phyloP scores from a whole-genome alignment of 768 basidiomycete species.

The Boletus tomentosulus region DNA sequence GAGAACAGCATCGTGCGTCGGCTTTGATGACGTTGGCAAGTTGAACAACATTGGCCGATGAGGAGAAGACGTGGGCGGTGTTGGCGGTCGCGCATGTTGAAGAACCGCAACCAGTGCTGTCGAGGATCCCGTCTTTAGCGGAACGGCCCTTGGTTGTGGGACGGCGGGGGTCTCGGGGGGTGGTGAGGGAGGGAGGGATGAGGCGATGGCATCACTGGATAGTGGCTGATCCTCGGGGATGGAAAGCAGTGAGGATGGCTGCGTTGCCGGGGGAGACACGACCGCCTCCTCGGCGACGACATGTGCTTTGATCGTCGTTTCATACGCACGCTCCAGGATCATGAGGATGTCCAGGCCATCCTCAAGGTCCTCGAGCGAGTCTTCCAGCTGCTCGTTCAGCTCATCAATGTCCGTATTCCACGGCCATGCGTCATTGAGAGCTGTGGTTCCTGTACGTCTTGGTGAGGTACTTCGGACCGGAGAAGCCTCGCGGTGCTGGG shows the following conservation, averaged over 20 bases:
- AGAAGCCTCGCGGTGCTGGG: slow-evolving; percentile 28
- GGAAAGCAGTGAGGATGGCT: slow-evolving; percentile 12
- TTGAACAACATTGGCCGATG: slow-evolving; percentile 18
- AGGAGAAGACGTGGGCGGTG: slow-evolving; percentile 13
- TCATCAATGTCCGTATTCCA: slow-evolving; percentile 36
- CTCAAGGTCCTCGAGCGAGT: slow-evolving; percentile 55
- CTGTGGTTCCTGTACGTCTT: slow-evolving; percentile 32
- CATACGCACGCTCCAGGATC: slow-evolving; percentile 68
- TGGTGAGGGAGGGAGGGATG: not conserved
- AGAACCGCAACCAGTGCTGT: slow-evolving; percentile 66
- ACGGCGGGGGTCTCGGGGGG: slow-evolving; percentile 16
- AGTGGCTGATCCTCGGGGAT: slow-evolving; percentile 22
- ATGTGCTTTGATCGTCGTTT: slow-evolving; percentile 60
- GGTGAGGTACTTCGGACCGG: slow-evolving; percentile 43
- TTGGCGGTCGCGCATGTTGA: slow-evolving; percentile 36
- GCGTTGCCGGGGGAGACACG: slow-evolving; percentile 2
- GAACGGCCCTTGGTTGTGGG: slow-evolving; percentile 26
- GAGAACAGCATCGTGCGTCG: slow-evolving; percentile 54
- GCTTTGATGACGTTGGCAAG: slow-evolving; percentile 27
- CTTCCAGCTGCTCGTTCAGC: slow-evolving; percentile 40
- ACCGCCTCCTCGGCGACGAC: slow-evolving; percentile 33
- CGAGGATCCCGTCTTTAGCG: slow-evolving; percentile 58
- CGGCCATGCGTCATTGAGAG: slow-evolving; percentile 26
- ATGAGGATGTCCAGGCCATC: slow-evolving; percentile 68
- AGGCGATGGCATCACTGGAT: not conserved